Percentiles rank a stretch among this genome's conserved stretches.
Conservation (phyloP, 2,329 filamentous ascomycete species). For the Pyrenochaeta sp. region DNA sequence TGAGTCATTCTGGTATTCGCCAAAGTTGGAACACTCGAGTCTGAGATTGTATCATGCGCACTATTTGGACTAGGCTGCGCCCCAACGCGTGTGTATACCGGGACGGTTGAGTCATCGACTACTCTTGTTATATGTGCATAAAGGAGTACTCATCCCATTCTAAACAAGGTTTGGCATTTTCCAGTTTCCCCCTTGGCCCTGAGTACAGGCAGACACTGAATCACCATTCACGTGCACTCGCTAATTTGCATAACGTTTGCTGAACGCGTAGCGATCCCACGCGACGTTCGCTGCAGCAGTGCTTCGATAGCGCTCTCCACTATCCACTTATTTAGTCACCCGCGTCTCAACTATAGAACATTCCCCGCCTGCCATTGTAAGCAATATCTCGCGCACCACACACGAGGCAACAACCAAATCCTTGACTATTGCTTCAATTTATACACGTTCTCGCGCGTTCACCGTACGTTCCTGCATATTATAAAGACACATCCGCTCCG, state of each 20-base stretch:
- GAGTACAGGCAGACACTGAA: conserved; percentile 1
- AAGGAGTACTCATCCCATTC: conserved; percentile 2
- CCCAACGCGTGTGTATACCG: not conserved
- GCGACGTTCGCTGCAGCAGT: not conserved
- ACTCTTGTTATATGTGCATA: conserved; percentile 1
- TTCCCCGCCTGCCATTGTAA: not conserved
- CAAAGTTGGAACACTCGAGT: not conserved
- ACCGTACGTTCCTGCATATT: not conserved
- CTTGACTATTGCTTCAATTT: not conserved
- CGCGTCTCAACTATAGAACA: not conserved
- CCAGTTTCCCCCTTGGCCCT: conserved; percentile 4
- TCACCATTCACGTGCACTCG: conserved; percentile 13
- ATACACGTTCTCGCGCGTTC: conserved; percentile 6
- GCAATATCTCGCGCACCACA: not conserved
- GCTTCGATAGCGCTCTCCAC: conserved; percentile 1
- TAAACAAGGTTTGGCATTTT: conserved; percentile 7
- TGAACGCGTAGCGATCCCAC: not conserved
- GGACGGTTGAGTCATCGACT: conserved; percentile 1
- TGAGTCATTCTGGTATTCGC: not conserved
- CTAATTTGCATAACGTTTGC: conserved; percentile 10
- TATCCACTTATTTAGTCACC: not conserved
- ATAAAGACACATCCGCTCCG: no score
- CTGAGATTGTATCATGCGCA: not conserved
- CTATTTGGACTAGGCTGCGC: not conserved
- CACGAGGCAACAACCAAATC: not conserved